phyloP scores from a whole-genome alignment of 2,329 filamentous ascomycete genomes.

The Sporothrix brasiliensis region DNA sequence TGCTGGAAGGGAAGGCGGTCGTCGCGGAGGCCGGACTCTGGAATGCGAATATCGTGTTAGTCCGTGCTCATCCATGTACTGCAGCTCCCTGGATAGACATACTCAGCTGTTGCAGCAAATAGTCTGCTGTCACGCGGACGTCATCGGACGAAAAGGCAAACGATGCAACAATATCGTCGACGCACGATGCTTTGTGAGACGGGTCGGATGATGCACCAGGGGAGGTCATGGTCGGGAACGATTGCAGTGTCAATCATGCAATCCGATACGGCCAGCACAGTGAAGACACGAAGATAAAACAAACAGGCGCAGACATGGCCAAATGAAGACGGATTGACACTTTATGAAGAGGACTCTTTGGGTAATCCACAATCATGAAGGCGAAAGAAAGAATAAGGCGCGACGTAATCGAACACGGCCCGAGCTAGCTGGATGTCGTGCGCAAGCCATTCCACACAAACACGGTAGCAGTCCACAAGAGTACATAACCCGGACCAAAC shows the following conservation, averaged over 20 bases:
- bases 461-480: too few species aligned
- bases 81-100: too few species aligned
- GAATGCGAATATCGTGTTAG: too few species aligned
- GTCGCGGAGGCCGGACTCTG: constrained; percentile 15
- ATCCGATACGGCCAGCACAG: background rate
- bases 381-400: too few species aligned
- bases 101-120: constrained; percentile 9
- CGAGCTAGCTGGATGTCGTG: too few species aligned
- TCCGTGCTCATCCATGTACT: too few species aligned
- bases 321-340: background rate
- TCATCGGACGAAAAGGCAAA: background rate
- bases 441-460: too few species aligned
- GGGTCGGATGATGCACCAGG: background rate
- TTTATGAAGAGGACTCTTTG: too few species aligned
- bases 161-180: constrained; percentile 10
- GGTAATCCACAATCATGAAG: too few species aligned
- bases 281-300: background rate
- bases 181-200: background rate
- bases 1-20: constrained; percentile 62
- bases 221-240: constrained; percentile 5
- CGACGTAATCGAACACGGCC: too few species aligned
- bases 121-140: background rate
- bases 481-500: too few species aligned
- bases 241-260: background rate
- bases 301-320: background rate